Evolutionary conservation across 331 rosid genomes (phyloP), one percentile per base, ranked within the genome.

Genomic region (Quercus phellos): DNA sequence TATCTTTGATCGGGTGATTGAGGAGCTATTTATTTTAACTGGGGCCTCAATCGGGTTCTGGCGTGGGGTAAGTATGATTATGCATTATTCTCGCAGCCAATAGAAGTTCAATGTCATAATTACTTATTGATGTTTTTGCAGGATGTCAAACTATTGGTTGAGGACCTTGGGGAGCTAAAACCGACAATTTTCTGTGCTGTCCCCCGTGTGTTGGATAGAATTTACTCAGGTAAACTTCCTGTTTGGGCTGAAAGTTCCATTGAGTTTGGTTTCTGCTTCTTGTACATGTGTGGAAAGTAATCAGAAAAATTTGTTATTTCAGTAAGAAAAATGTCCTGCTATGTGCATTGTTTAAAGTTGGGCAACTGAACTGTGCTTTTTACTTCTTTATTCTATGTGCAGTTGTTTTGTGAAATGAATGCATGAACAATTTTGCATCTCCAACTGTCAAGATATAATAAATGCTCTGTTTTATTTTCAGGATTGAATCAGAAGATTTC

Each of bases 41-140:
- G 98, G 99, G 78, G 99, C 91, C 77, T 90, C 96, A 27, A 95
- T 95, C 76, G 98, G 99, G 81, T 95, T 93, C 82, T 95, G 99
- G 98, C 98, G 92, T 77, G 99, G 99, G 90, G 98, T 93, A 85
- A 87, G 97, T 80, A 74, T 61, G 60, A 68, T 66, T 72, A 42
- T 55, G 54, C 72, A 59, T 73, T 83, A 26, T 22, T 64, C 55
- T 61, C 46, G 74, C n/a, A 50, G 61, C 30, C 26, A 85, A 70
- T 53, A 46, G 46, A 76, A 68, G 22, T 68, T 46, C 51, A 46
- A 70, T 80, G 63, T 78, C 72, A 84, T 59, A 63, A 27, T 51
- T 72, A 29, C 67, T 88, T 30, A 78, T 66, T 76, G 51, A 12
- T 71, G 55, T 59, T 34, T 80, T 75, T 89, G 79, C 89, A 95